Evolutionary conservation across 768 basidiomycete genomes (phyloP).

Genomic region (Hypholoma sublateritium): DNA sequence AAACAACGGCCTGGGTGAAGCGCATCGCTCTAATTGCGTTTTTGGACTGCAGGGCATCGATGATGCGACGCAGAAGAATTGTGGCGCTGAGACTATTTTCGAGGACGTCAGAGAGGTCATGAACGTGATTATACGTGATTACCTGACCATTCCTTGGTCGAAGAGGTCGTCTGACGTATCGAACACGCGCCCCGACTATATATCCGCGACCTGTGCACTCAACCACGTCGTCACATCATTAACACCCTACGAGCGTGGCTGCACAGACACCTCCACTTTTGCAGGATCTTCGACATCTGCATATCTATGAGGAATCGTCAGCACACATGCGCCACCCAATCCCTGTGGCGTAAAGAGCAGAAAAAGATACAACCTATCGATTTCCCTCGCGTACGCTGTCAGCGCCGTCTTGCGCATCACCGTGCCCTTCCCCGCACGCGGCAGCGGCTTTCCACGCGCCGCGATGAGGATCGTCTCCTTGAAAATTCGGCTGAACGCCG

Average conservation of each 20-base stretch:
- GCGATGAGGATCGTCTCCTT: slow-evolving; percentile 53
- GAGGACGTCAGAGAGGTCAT: background rate
- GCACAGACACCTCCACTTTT: slow-evolving; percentile 8
- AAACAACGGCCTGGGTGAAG: slow-evolving; percentile 17
- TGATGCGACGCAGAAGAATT: slow-evolving; percentile 20
- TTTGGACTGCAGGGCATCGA: slow-evolving; percentile 16
- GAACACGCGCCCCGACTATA: slow-evolving; percentile 8
- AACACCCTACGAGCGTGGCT: slow-evolving; percentile 14
- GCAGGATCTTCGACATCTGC: background rate
- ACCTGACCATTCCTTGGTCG: slow-evolving; percentile 25
- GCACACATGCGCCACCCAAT: slow-evolving; percentile 12
- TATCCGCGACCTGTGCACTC: slow-evolving; percentile 17
- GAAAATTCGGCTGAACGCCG: slow-evolving; percentile 46
- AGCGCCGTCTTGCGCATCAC: slow-evolving; percentile 44
- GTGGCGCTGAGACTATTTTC: slow-evolving; percentile 19
- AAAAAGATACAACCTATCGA: slow-evolving; percentile 37
- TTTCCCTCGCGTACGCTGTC: slow-evolving; percentile 42
- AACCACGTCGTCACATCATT: slow-evolving; percentile 17
- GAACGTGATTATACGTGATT: background rate
- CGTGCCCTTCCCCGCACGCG: slow-evolving; percentile 48
- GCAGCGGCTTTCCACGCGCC: slow-evolving; percentile 35
- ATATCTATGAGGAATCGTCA: slow-evolving; percentile 6
- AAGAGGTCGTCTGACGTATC: slow-evolving; percentile 15
- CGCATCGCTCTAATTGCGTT: slow-evolving; percentile 11
- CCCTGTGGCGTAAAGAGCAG: too few species aligned